These are phyloP conservation scores for Fusarium sp. DNA, from an alignment of 2,329 filamentous ascomycete genomes.

Conservation along the genomic window DNA sequence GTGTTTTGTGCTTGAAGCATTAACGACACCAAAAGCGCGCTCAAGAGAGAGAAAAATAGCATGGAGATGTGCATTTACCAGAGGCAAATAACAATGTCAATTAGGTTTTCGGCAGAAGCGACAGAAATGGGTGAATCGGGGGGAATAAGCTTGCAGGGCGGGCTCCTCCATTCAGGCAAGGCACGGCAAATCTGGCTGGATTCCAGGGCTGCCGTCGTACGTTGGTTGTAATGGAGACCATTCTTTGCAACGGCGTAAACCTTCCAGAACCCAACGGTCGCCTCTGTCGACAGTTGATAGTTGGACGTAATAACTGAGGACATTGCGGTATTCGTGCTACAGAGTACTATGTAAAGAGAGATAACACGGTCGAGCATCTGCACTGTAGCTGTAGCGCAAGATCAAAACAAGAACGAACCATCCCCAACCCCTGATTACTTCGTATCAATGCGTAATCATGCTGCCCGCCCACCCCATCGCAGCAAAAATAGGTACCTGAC, in stretches of 20 bases:
- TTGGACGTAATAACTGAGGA: background rate
- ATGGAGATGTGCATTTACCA: background rate
- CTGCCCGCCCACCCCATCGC: background rate
- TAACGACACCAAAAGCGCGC: background rate
- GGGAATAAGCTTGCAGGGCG: background rate
- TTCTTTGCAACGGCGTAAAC: slow-evolving; percentile 18
- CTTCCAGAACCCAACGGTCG: background rate
- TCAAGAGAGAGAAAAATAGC: background rate
- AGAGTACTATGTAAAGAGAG: background rate
- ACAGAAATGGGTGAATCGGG: background rate
- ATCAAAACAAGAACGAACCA: background rate
- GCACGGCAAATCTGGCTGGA: slow-evolving; percentile 11
- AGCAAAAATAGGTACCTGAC: slow-evolving; percentile 23
- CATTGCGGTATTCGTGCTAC: background rate
- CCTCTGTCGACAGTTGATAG: background rate
- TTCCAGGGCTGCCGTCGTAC: slow-evolving; percentile 7
- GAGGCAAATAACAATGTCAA: background rate
- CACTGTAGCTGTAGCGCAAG: background rate
- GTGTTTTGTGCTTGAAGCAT: background rate
- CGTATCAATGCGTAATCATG: slow-evolving; percentile 29
- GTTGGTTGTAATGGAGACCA: slow-evolving; percentile 4
- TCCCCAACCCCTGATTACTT: slow-evolving; percentile 18
- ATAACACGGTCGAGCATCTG: background rate
- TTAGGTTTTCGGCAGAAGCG: slow-evolving; percentile 2
- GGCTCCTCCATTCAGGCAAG: background rate